A percentile compares a stretch with the other conserved stretches of the same genome.
These are phyloP conservation scores for Euphrasia arctica DNA, from an alignment of 305 asterid genomes.

Conservation along the genomic window DNA sequence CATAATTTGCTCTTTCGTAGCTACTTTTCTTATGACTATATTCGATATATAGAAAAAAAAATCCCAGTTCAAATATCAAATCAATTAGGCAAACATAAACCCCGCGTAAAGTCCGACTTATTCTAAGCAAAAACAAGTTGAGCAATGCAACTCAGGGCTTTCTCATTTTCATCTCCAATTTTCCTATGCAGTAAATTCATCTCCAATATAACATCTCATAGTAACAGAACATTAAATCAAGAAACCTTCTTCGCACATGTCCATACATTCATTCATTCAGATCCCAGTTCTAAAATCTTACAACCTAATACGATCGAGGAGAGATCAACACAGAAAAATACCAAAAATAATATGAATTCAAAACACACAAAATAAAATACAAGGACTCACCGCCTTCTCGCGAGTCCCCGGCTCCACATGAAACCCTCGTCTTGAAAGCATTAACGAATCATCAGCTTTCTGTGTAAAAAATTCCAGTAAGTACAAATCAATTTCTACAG, in stretches of 20 bases:
- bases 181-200: neutral
- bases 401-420: constrained; percentile 81
- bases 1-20: neutral
- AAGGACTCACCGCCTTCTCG: constrained; percentile 74
- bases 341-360: constrained; percentile 5
- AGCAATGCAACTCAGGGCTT: neutral
- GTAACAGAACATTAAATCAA: constrained; percentile 2
- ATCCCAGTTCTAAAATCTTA: constrained; percentile 6
- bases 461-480: constrained; percentile 24
- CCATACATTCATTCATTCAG: constrained; percentile 1
- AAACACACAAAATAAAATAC: neutral
- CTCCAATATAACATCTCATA: constrained; percentile 5
- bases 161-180: neutral
- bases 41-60: neutral
- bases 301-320: neutral
- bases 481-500: constrained; percentile 21
- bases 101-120: constrained; percentile 6
- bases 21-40: neutral
- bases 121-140: constrained; percentile 17
- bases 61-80: neutral
- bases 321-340: neutral
- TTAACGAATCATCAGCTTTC: constrained; percentile 39
- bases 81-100: neutral
- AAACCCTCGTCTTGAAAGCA: constrained; percentile 50
- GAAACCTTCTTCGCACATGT: neutral